Base-by-base conservation (phyloP, 352 stramenopile species). In the Pythium apleroticum region DNA sequence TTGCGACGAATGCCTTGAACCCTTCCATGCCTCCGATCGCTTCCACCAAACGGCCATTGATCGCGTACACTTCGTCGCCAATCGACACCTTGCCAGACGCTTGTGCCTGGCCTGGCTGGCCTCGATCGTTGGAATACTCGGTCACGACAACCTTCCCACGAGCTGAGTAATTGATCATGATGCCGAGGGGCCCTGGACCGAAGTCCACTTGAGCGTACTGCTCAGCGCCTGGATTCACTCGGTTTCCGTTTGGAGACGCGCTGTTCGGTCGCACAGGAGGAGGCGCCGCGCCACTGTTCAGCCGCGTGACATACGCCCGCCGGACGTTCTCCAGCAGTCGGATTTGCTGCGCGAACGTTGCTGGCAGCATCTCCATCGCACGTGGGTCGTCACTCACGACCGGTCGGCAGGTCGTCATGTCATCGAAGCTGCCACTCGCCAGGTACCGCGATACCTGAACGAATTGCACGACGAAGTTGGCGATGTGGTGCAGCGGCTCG, bases 91-190 rank as follows among this genome's bases (percentile, higher is more conserved):
- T 89, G 2, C 85, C 87, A 4, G 80, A 90, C 19, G 74, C 73
- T 57, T 92, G 74, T 30, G 87, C 85, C 45, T 95, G 87, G 11
- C 85, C 85, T 60, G 92, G 86, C 55, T 76, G 69, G 5, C 82
- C 85, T 31, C 72, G 77, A 63, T 89, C 84, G 20, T 76, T 76
- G 1, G 87, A 91, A 68, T 93, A 95, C 52, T 93, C 86, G 10
- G 85, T 93, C 49, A 95, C 85, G 15, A 90, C 65, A 43, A 95
- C 86, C 15, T 78, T 89, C 14, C 83, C 82, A 28, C 70, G 80
- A 24, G 78, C 70, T 11, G 86, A 90, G 52, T 93, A 89, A 46
- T 95, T 93, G 52, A 95, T 94, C 58, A 95, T 87, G 33, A 94
- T 86, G 1, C 85, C 85, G 24, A 95, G 69, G 2, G 84, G 87